A percentile compares a stretch with the other conserved stretches of the same genome.
Evolutionary conservation across 352 stramenopile genomes (phyloP).

Genomic region (Phytophthora ramorum): DNA sequence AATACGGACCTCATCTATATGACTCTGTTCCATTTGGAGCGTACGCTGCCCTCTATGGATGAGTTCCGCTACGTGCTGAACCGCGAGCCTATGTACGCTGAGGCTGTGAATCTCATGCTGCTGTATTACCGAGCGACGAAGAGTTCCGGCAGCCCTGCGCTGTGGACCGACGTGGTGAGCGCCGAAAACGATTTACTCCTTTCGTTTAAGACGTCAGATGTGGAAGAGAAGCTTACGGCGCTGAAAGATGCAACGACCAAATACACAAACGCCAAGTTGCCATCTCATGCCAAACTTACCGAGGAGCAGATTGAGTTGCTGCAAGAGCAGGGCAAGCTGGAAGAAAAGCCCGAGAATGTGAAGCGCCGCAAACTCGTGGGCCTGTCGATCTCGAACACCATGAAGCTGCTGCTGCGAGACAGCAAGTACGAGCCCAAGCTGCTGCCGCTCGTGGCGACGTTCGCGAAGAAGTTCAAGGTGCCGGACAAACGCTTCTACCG

Average conservation of each 20-base stretch:
- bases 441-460: constrained; percentile 59
- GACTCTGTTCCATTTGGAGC: constrained; percentile 88
- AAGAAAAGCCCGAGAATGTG: constrained; percentile 83
- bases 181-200: constrained; percentile 80
- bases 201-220: constrained; percentile 66
- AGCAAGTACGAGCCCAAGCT: constrained; percentile 88
- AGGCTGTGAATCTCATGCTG: constrained; percentile 81
- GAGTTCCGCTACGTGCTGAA: constrained; percentile 83
- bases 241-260: constrained; percentile 76
- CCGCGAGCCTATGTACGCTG: constrained; percentile 71
- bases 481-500: constrained; percentile 92
- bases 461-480: constrained; percentile 92
- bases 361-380: constrained; percentile 85
- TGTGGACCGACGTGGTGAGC: constrained; percentile 72
- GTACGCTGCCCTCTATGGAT: constrained; percentile 80
- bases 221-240: constrained; percentile 72
- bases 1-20: constrained; percentile 92
- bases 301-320: constrained; percentile 91
- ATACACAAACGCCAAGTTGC: constrained; percentile 73
- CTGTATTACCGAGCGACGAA: constrained; percentile 82
- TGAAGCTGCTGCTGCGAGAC: constrained; percentile 81
- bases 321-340: constrained; percentile 84
- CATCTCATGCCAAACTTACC: constrained; percentile 67
- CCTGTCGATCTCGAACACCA: constrained; percentile 87
- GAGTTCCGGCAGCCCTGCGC: constrained; percentile 57